Conservation (phyloP, 495 filamentous ascomycete species). For the Lophiostoma macrostomum region DNA sequence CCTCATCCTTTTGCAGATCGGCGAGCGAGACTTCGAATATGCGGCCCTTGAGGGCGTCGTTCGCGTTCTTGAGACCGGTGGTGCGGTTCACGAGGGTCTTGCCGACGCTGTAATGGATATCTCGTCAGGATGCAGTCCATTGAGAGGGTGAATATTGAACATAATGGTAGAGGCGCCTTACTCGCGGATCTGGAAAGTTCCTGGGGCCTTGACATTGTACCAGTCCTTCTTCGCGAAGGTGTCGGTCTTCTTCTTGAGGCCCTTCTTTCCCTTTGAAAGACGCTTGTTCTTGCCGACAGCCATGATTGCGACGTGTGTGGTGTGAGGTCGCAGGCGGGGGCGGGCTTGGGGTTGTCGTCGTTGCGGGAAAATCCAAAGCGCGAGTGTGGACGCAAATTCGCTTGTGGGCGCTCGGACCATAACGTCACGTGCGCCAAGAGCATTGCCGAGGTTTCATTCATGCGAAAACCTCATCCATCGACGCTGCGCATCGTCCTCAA, state of each 20-base stretch:
- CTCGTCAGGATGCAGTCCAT: constrained; percentile 27
- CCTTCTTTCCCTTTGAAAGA: constrained; percentile 99
- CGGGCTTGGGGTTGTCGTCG: constrained; percentile 31
- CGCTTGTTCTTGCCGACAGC: constrained; percentile 90
- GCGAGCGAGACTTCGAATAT: constrained; percentile 98
- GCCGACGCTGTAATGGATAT: constrained; percentile 68
- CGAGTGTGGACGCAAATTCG: constrained; percentile 17
- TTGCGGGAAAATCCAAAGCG: constrained; percentile 22
- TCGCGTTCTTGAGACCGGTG: constrained; percentile 99
- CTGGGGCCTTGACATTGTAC: constrained; percentile 97
- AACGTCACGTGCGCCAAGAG: constrained; percentile 3
- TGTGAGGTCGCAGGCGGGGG: constrained; percentile 16
- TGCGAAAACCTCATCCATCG: too few species aligned
- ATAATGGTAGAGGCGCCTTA: constrained; percentile 52
- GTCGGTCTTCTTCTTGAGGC: constrained; percentile 99
- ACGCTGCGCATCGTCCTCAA: too few species aligned
- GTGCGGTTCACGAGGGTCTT: constrained; percentile 99
- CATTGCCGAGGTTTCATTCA: too few species aligned
- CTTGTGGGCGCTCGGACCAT: constrained; percentile 12
- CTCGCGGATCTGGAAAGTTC: constrained; percentile 94
- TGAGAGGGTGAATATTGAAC: neutral
- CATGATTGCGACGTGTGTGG: constrained; percentile 46
- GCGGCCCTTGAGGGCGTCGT: constrained; percentile 96
- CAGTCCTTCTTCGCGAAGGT: constrained; percentile 94
- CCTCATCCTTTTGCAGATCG: constrained; percentile 98